Base-by-base conservation (phyloP, 2,329 filamentous ascomycete species). In the Sporothrix pseudoabietina region DNA sequence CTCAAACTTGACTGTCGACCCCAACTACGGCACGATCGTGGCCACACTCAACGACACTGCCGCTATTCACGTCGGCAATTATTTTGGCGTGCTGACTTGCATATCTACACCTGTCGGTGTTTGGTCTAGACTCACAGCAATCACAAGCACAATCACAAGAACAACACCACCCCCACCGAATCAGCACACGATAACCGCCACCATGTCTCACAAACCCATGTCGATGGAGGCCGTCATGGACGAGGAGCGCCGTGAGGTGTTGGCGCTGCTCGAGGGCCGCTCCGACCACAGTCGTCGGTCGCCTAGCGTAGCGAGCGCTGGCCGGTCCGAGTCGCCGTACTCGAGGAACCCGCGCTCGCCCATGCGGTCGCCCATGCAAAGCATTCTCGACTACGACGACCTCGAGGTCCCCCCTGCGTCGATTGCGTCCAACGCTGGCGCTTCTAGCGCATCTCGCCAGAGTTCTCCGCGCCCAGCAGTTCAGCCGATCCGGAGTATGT, bases 141-240 rank as follows among this genome's bases (percentile, higher is more conserved):
- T 1, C 49, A 35, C 71, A 41, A 66, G 26, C 16, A 63, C 59
- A 32, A 63, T 16, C 8, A 39, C 41, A n/a, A 66, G 35, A 63
- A 14, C 35, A 32, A 63, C 35, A 41, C 19, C 35, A 41, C 35
- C 16, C 12, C 22, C 4, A 26, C 35, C 39, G n/a, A 41, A 19
- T 44, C 22, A 52, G 22, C 44, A 69, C 41, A 10, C 72, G 9
- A 5, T 52, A n/a, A 49, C 52, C 49, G 52, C 30, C 78, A 77
- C 39, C 73, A 82, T 82, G 81, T 76, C 80, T 66, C 78, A 76
- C 69, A 81, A 82, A 69, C 83, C 84, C 26, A 93, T 93, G 90
- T 94, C 91, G 78, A 88, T 94, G 78, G 92, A 94, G 82, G 88
- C 91, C 68, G 88, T 90, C 76, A 85, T 94, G 76, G 92, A 94